A percentile compares a stretch with the other conserved stretches of the same genome.
phyloP scores from a whole-genome alignment of 331 rosid species.

The Rhamnella rubrinervis region DNA sequence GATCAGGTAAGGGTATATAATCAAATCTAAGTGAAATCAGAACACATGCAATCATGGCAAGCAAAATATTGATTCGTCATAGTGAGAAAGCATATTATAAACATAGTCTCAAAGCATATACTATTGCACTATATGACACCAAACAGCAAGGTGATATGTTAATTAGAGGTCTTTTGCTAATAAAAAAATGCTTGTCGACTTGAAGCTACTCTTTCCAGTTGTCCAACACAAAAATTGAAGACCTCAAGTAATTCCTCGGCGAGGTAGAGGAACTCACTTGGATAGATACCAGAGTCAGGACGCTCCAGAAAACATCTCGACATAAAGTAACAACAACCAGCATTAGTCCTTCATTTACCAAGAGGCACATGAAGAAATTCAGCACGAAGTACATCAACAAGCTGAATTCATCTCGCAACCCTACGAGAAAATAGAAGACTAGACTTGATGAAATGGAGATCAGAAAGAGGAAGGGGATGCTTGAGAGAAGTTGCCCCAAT shows the following conservation, averaged over 20 bases:
- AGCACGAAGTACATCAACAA: conserved; percentile 99
- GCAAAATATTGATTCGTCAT: conserved; percentile 4
- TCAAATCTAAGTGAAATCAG: background rate
- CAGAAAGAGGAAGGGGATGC: conserved; percentile 97
- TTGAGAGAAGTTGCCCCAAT: conserved; percentile 87
- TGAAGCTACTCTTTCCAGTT: background rate
- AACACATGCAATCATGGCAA: background rate
- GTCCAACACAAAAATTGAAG: background rate
- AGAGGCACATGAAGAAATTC: conserved; percentile 81
- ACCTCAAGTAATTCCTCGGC: background rate
- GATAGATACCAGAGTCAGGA: conserved; percentile 69
- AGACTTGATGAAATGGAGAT: conserved; percentile 90
- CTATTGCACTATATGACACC: background rate
- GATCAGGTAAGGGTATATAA: conserved; percentile 7
- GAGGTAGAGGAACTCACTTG: conserved; percentile 57
- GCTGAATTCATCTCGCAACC: conserved; percentile 83
- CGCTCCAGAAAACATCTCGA: conserved; percentile 82
- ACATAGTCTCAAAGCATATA: no score
- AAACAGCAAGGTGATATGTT: no score
- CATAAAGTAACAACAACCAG: conserved; percentile 67
- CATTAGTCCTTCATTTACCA: conserved; percentile 87
- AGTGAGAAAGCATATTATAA: no score
- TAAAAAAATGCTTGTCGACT: no score
- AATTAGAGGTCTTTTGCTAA: no score
- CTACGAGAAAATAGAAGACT: conserved; percentile 85